Percentiles rank a stretch among this genome's conserved stretches.
These are phyloP conservation scores for Leccinum solheimii DNA, from an alignment of 1,284 basidiomycete species.

Conservation along the genomic window DNA sequence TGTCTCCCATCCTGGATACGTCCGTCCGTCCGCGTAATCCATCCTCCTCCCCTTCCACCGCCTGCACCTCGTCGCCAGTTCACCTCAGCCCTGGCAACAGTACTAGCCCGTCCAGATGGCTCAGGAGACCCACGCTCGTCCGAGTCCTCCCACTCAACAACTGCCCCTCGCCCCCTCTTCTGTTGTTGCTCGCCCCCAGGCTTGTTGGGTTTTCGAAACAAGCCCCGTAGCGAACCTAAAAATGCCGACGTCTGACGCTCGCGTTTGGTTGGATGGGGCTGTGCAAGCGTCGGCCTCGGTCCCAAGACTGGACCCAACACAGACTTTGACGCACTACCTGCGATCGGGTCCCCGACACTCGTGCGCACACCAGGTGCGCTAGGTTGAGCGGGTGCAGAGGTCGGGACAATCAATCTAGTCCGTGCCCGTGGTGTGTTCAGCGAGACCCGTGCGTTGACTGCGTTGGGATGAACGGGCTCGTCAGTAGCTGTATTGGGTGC, in stretches of 20 bases:
- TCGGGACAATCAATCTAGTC: too few relatives aligned
- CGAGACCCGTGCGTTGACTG: too few relatives aligned
- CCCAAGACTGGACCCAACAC: neutral
- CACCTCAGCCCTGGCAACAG: neutral
- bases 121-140: neutral
- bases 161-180: too few relatives aligned
- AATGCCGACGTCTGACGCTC: constrained; percentile 26
- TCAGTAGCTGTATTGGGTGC: neutral
- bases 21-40: constrained; percentile 11
- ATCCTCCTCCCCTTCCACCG: constrained; percentile 8
- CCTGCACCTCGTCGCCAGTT: neutral
- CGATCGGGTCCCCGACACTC: neutral
- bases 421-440: too few relatives aligned
- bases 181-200: too few relatives aligned
- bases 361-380: constrained; percentile 12
- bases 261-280: constrained; percentile 10
- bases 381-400: neutral
- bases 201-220: too few relatives aligned
- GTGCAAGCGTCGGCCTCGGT: too few relatives aligned
- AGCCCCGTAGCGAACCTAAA: constrained; percentile 30
- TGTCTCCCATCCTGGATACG: neutral
- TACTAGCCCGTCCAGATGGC: neutral
- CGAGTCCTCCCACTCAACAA: too few relatives aligned
- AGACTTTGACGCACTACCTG: neutral
- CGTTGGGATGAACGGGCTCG: too few relatives aligned